Conservation (phyloP, 768 basidiomycete species). For the Gyrodon lividus region DNA sequence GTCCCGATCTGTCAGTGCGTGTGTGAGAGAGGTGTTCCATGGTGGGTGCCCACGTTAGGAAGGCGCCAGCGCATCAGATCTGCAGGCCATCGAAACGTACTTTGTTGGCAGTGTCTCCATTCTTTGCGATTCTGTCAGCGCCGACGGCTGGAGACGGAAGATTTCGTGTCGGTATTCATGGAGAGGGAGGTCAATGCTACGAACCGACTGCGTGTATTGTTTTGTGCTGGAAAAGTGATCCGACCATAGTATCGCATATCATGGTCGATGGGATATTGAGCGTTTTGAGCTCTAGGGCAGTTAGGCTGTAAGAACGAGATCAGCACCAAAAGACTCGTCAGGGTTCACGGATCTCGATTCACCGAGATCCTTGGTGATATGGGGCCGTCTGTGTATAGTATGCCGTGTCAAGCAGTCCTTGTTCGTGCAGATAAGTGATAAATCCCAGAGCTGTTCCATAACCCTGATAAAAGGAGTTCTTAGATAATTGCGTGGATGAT, state of each 20-base stretch:
- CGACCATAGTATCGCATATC: constrained; percentile 98
- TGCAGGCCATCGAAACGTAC: constrained; percentile 30
- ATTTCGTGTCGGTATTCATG: background rate
- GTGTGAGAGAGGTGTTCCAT: background rate
- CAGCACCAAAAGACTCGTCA: background rate
- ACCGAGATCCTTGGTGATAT: constrained; percentile 91
- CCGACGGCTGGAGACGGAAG: constrained; percentile 59
- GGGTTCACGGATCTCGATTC: constrained; percentile 6
- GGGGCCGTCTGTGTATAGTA: constrained; percentile 95
- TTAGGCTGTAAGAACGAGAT: constrained; percentile 52
- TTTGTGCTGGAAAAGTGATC: constrained; percentile 88
- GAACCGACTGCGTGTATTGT: constrained; percentile 78
- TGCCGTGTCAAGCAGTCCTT: constrained; percentile 71
- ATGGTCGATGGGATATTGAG: constrained; percentile 84
- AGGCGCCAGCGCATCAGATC: background rate
- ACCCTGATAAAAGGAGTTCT: constrained; percentile 52
- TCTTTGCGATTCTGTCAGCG: constrained; percentile 84
- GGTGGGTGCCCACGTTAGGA: background rate
- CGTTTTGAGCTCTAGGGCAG: constrained; percentile 84
- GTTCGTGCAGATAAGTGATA: constrained; percentile 86
- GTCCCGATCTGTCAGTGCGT: constrained; percentile 65
- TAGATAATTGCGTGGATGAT: background rate
- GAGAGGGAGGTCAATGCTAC: constrained; percentile 2
- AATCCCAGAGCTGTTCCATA: constrained; percentile 95
- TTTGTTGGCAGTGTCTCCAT: constrained; percentile 98